Percentiles rank a stretch among this genome's conserved stretches.
phyloP scores from a whole-genome alignment of 768 basidiomycete genomes.

The Lentinula detonsa region DNA sequence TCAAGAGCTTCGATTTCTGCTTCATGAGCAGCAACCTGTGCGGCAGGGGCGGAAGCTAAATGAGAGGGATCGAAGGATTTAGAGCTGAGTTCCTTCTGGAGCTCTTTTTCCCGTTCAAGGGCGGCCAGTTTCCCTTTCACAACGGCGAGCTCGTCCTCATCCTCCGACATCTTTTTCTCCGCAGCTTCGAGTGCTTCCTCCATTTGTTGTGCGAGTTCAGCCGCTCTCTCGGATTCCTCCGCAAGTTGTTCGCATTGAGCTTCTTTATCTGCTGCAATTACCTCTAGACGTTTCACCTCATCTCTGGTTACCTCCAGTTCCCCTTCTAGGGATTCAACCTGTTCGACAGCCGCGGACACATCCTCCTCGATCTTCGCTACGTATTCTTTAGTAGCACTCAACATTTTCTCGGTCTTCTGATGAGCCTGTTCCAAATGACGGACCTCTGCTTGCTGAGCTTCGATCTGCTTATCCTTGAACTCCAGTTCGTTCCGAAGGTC shows the following conservation, averaged over 20 bases:
- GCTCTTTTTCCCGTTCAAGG: conserved; percentile 55
- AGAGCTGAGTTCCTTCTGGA: conserved; percentile 24
- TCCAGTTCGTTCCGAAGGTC: conserved; percentile 41
- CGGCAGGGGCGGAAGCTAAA: conserved; percentile 11
- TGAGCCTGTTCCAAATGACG: conserved; percentile 21
- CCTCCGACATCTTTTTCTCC: conserved; percentile 62
- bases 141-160: conserved; percentile 46
- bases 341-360: conserved; percentile 44
- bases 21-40: conserved; percentile 22
- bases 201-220: conserved; percentile 58
- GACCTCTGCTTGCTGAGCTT: conserved; percentile 20
- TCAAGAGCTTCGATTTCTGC: conserved; percentile 65
- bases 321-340: conserved; percentile 49
- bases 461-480: conserved; percentile 29
- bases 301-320: conserved; percentile 44
- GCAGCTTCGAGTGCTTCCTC: conserved; percentile 73
- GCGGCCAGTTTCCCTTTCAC: conserved; percentile 45
- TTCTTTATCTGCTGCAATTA: conserved; percentile 40
- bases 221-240: conserved; percentile 43
- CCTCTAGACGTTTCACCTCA: conserved; percentile 34
- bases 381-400: conserved; percentile 44
- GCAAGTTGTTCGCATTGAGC: conserved; percentile 47
- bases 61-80: conserved; percentile 19
- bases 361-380: conserved; percentile 57
- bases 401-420: conserved; percentile 24